These are phyloP conservation scores for Cymbopogon flexuosus DNA, from an alignment of 202 grass and related monocot species.

Conservation along the genomic window DNA sequence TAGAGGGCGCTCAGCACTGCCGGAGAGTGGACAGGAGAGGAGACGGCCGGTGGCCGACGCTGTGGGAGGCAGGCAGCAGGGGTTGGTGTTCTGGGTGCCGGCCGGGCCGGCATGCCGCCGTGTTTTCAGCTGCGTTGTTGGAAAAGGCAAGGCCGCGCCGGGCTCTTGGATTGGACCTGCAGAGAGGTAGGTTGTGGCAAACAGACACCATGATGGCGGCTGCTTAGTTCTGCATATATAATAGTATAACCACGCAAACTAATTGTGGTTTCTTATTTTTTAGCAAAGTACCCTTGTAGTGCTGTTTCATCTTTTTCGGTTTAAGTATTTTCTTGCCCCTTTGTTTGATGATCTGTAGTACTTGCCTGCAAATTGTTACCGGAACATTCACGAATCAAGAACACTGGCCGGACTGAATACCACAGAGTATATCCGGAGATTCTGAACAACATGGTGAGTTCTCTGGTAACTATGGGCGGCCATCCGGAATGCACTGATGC, in stretches of 20 bases:
- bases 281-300: too few relatives aligned
- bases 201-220: background rate
- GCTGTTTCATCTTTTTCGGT: too few relatives aligned
- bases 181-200: background rate
- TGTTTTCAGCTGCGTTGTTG: background rate
- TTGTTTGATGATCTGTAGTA: background rate
- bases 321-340: background rate
- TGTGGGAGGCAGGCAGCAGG: background rate
- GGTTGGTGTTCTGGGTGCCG: background rate
- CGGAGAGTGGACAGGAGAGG: too few relatives aligned
- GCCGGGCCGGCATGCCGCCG: conserved; percentile 8
- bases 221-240: background rate
- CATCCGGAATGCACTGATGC: background rate
- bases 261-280: too few relatives aligned
- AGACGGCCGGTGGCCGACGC: too few relatives aligned
- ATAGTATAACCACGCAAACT: too few relatives aligned
- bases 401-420: background rate
- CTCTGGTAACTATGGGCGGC: too few relatives aligned
- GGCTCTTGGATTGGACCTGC: background rate
- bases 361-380: background rate
- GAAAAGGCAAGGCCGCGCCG: background rate
- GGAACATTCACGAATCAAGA: background rate
- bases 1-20: too few relatives aligned
- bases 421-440: background rate
- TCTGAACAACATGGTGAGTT: too few relatives aligned